Evolutionary conservation across 2,329 filamentous ascomycete species (phyloP).

Genomic region (Aureobasidium sp.): DNA sequence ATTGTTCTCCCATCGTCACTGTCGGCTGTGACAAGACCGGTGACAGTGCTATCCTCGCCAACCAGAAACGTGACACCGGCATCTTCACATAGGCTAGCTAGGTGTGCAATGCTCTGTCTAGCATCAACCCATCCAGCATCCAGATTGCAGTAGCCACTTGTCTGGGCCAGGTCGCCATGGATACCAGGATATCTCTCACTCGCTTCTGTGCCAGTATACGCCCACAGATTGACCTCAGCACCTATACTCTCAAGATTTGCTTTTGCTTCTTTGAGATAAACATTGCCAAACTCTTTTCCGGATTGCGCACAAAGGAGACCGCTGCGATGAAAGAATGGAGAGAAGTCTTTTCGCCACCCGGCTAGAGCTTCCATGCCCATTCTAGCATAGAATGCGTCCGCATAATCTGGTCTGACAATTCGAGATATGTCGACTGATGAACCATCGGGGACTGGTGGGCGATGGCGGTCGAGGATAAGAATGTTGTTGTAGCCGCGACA

Average conservation of each 20-base stretch:
- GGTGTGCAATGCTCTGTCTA: background rate
- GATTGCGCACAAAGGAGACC: background rate
- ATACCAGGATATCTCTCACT: background rate
- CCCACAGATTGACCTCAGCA: background rate
- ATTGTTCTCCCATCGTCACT: background rate
- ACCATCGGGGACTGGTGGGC: constrained; percentile 23
- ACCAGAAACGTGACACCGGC: background rate
- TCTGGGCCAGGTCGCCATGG: background rate
- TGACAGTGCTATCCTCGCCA: background rate
- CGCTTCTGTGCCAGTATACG: background rate
- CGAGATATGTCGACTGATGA: constrained; percentile 31
- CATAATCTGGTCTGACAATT: constrained; percentile 31
- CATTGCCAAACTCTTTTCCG: background rate
- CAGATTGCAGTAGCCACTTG: background rate
- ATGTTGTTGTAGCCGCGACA: constrained; percentile 21
- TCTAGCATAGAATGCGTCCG: constrained; percentile 22
- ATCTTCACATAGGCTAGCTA: background rate
- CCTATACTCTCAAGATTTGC: background rate
- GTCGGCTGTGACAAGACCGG: background rate
- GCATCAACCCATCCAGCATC: constrained; percentile 1
- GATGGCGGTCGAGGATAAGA: constrained; percentile 19
- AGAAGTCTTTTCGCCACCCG: background rate
- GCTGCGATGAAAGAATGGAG: background rate
- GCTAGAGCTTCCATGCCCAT: constrained; percentile 24
- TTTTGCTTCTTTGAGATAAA: background rate